Conservation (phyloP, 2,329 filamentous ascomycete genomes). For the Pezicula neosporulosa region DNA sequence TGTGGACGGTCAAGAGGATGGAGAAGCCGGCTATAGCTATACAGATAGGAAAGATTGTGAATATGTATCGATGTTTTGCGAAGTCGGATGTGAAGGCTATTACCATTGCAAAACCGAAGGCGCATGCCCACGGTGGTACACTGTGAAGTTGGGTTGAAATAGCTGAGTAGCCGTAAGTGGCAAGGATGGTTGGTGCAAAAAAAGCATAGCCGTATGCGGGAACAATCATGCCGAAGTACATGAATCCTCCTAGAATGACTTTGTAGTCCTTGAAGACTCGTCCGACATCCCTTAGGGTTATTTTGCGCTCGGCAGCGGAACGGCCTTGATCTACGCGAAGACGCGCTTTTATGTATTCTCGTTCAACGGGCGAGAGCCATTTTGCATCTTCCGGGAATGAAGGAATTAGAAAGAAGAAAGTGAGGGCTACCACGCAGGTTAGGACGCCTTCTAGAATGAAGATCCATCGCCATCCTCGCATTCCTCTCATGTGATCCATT, state of each 20-base stretch:
- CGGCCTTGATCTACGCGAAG: constrained; percentile 67
- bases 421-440: constrained; percentile 57
- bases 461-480: constrained; percentile 76
- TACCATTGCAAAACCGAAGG: constrained; percentile 76
- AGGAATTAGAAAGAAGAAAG: constrained; percentile 68
- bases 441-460: constrained; percentile 74
- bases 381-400: constrained; percentile 72
- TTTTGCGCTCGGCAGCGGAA: constrained; percentile 58
- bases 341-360: constrained; percentile 60
- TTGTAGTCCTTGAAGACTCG: constrained; percentile 71
- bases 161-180: constrained; percentile 57
- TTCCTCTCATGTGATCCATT: constrained; percentile 69
- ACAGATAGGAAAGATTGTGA: constrained; percentile 64
- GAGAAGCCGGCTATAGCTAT: constrained; percentile 71
- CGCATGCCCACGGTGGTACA: constrained; percentile 61
- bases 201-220: constrained; percentile 77
- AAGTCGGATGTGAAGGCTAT: constrained; percentile 71
- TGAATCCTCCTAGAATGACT: constrained; percentile 69
- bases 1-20: constrained; percentile 69
- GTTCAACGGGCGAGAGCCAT: constrained; percentile 68
- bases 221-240: constrained; percentile 79
- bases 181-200: constrained; percentile 71
- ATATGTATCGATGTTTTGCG: constrained; percentile 69
- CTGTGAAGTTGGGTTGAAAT: constrained; percentile 49
- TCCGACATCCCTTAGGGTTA: constrained; percentile 56